Base-by-base conservation (phyloP, 305 asterid species). In the Solanum hybrid region DNA sequence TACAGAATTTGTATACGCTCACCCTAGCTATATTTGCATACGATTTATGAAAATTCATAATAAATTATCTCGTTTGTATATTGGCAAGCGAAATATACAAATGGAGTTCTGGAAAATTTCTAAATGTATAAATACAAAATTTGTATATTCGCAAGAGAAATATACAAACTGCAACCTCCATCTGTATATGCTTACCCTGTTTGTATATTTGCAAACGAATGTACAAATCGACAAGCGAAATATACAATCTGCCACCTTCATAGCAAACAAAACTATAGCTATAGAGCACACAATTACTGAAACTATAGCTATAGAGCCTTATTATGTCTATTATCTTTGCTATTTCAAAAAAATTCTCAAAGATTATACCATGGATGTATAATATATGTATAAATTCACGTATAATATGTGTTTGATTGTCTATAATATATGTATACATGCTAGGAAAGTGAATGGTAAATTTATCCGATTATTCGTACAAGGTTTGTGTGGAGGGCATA, bases 231-330 rank as follows among this genome's bases (percentile, higher is more conserved):
- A 6, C 67, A 51, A 51, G n/a, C n/a, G 3, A 51, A 51, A 51
- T 51, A 51, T 51, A 16, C 67, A 18, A 51, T 3, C 0, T 0
- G n/a, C 9, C 0, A 0, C 9, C 8, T 18, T 6, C 67, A 51
- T 51, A 51, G n/a, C n/a, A n/a, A n/a, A n/a, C n/a, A n/a, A n/a
- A n/a, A n/a, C n/a, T n/a, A n/a, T 46, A 46, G 61, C 20, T 46
- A 46, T 46, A 14, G 20, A 46, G 20, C 14, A 0, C 14, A 0
- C 39, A 36, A 36, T 42, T 14, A 46, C 6, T 0, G 20, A 46
- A 46, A 46, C 1, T 40, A 11, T 40, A 40, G 51, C 1, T 37
- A 37, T 46, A 46, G 22, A 46, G 22, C 22, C 22, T 46, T 46
- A 46, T 46, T 46, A 5, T 1, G 61, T 46, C 20, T 0, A 46